Percentiles rank a stretch among this genome's conserved stretches.
phyloP scores from a whole-genome alignment of 768 basidiomycete species.

The Paxillus involutus region DNA sequence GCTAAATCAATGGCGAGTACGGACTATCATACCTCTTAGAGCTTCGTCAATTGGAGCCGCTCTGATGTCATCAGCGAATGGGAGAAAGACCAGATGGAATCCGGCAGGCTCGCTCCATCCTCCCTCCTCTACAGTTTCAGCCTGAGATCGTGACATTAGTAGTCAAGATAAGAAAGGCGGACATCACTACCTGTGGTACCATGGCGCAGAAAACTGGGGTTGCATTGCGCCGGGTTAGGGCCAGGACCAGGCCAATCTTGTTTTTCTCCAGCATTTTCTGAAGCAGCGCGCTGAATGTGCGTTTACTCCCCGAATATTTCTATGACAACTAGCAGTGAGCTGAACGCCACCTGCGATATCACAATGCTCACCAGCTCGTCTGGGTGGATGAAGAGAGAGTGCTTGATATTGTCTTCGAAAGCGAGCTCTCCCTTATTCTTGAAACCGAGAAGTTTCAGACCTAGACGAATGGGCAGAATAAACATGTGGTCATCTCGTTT shows the following conservation, averaged over 20 bases:
- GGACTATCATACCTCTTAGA: constrained; percentile 50
- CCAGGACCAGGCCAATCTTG: constrained; percentile 78
- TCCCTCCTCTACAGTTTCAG: constrained; percentile 64
- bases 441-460: constrained; percentile 91
- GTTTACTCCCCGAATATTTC: constrained; percentile 86
- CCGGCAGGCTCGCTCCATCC: constrained; percentile 87
- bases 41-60: constrained; percentile 68
- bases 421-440: constrained; percentile 66
- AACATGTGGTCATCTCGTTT: neutral
- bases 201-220: constrained; percentile 81
- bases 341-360: neutral
- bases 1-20: neutral
- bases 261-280: constrained; percentile 79
- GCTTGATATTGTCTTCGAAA: constrained; percentile 91
- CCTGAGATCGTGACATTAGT: constrained; percentile 38
- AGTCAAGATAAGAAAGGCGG: neutral
- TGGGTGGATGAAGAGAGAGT: constrained; percentile 89
- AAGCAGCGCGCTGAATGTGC: constrained; percentile 87
- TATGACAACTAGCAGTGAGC: constrained; percentile 23
- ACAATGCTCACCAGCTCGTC: constrained; percentile 70
- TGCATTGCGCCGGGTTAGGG: constrained; percentile 66
- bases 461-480: constrained; percentile 34
- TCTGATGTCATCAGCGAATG: constrained; percentile 93
- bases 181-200: constrained; percentile 70
- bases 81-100: constrained; percentile 90